phyloP scores from a whole-genome alignment of 257 asterid species.

The Echium plantagineum region DNA sequence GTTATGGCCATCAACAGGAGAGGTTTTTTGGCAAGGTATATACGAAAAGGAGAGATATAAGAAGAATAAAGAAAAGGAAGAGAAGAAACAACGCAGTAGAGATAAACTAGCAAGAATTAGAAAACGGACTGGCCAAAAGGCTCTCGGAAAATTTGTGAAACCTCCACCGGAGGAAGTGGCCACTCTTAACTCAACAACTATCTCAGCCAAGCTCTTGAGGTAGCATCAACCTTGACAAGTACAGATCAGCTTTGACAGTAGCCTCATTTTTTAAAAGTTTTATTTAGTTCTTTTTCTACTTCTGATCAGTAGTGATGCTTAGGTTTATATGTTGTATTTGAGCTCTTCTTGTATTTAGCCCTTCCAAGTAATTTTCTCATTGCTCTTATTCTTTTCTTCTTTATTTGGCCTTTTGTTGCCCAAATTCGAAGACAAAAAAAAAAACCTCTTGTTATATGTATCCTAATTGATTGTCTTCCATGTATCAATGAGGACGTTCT shows the following conservation, averaged over 20 bases:
- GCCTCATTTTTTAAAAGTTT: constrained; percentile 12
- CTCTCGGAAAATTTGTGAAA: constrained; percentile 71
- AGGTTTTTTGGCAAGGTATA: constrained; percentile 73
- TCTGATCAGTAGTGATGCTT: constrained; percentile 32
- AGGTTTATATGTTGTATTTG: constrained; percentile 23
- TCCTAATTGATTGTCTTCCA: neutral
- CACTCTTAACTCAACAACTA: constrained; percentile 27
- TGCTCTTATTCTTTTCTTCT: constrained; percentile 8
- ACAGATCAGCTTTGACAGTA: constrained; percentile 6
- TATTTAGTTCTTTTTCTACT: constrained; percentile 16
- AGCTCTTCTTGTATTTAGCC: constrained; percentile 25
- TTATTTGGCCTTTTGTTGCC: neutral
- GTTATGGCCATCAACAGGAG: constrained; percentile 96
- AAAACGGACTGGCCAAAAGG: constrained; percentile 59
- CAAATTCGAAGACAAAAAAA: neutral
- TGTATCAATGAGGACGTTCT: neutral
- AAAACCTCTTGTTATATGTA: neutral
- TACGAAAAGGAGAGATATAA: constrained; percentile 51
- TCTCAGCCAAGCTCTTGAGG: constrained; percentile 15
- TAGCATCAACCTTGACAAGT: constrained; percentile 18
- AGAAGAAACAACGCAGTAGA: constrained; percentile 51
- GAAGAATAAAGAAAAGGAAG: constrained; percentile 58
- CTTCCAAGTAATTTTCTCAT: constrained; percentile 14
- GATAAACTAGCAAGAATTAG: constrained; percentile 67
- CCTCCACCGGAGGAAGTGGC: constrained; percentile 43